Evolutionary conservation across 495 filamentous ascomycete species (phyloP), one percentile per base, ranked within the genome.

Genomic region (Pseudevernia furfuracea): DNA sequence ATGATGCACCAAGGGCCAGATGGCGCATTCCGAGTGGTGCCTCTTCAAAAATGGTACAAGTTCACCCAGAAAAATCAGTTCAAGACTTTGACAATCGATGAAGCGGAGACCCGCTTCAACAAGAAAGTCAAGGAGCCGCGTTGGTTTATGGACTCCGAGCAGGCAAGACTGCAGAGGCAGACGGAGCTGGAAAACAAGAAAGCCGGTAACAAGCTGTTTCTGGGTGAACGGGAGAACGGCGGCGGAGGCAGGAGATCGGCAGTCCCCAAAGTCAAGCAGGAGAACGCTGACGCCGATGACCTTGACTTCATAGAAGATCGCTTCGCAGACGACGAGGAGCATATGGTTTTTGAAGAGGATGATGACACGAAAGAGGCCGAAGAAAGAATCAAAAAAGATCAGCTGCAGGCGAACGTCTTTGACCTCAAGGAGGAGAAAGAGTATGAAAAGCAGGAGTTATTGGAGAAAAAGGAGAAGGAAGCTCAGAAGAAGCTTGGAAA

Each of bases 31-130:
- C 85, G 86, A 43, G 90, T 97, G 87, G 80, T 94, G 28, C 95
- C 95, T 0, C 74, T 96, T 14, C 91, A 97, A 69, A 94, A 96
- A 70, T 97, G 88, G 88, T 98, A 98, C 77, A 89, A 87, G 60
- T 97, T 98, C 70, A 88, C 78, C 28, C 82, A 86, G 61, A 96
- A 92, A 73, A 88, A 86, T 55, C 85, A 88, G 58, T 92, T 95
- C 75, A 90, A 91, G 74, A 82, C 83, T 3, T 77, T 92, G 73
- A 88, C 85, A 0, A 86, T 90, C 23, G 92, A 96, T 63, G 90
- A 95, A 67, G 92, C 90, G 0, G 92, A 97, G 73, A 87, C 84
- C 59, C 79, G 84, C 43, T 89, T 93, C 87, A 81, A 83, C 36
- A 87, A 87, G 76, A 88, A 87, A 67, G 77, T 81, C 32, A 87